Conservation (phyloP, 352 stramenopile species). For the Salisapilia sapeloensis region DNA sequence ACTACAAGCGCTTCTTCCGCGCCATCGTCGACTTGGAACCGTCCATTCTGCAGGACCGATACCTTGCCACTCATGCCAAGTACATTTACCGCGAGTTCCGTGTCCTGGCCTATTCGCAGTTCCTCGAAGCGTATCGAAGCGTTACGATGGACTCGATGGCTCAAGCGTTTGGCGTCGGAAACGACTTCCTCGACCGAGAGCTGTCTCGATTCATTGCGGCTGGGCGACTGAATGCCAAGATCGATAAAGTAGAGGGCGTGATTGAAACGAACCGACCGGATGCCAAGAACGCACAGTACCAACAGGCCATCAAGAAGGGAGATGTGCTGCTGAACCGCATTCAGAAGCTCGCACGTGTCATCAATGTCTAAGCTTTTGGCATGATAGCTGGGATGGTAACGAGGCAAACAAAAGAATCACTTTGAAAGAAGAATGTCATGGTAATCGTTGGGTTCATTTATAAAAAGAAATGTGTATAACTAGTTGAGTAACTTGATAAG, state of each 20-base stretch:
- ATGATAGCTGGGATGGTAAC: too few relatives aligned
- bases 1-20: constrained; percentile 96
- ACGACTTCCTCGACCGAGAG: constrained; percentile 93
- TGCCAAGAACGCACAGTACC: constrained; percentile 97
- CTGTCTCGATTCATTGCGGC: constrained; percentile 96
- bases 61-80: constrained; percentile 82
- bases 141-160: constrained; percentile 96
- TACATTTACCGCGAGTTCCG: constrained; percentile 95
- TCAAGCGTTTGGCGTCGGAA: constrained; percentile 88
- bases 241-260: constrained; percentile 96
- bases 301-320: constrained; percentile 97
- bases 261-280: constrained; percentile 98
- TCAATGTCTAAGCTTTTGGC: constrained; percentile 85
- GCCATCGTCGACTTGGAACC: constrained; percentile 80
- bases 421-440: too few relatives aligned
- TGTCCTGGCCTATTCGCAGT: constrained; percentile 95
- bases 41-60: constrained; percentile 85
- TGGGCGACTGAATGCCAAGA: constrained; percentile 94
- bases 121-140: constrained; percentile 94
- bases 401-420: too few relatives aligned
- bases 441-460: too few relatives aligned
- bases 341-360: constrained; percentile 94
- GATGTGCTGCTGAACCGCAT: constrained; percentile 97
- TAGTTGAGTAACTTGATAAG: constrained; percentile 29
- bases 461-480: neutral